Evolutionary conservation across 2,329 filamentous ascomycete genomes (phyloP), one percentile per base, ranked within the genome.

Genomic region (Clarireedia hainanense): DNA sequence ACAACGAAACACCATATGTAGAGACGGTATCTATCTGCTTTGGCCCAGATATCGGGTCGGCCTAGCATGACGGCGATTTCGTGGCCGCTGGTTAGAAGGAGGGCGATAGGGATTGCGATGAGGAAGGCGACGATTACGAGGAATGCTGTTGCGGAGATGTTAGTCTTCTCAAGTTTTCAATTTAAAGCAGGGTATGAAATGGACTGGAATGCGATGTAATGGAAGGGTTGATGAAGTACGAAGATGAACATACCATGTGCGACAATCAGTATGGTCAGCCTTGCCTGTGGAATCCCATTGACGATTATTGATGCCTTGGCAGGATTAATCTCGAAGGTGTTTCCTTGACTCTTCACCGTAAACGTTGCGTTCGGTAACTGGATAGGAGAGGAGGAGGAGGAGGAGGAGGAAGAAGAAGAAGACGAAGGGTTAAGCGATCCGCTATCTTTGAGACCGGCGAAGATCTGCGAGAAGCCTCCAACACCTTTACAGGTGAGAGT

Each of bases 61-160:
- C 45, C 46, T 2, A 54, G 34, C 26, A 54, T 50, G 24, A 27
- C 39, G n/a, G 52, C 52, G 6, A 54, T 54, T 34, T 54, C 52
- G 34, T 54, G 26, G 14, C 52, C 52, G 24, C 36, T 49, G 26
- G 43, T 24, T 20, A 54, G 45, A 17, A 54, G 52, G 26, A 54
- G 52, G 0, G 36, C 36, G 24, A 54, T 20, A 1, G 52, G 52
- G 5, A 54, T 54, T 14, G 45, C 45, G 17, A 50, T 24, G 15
- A 54, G 48, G 20, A 49, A 54, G 36, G 46, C 36, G 45, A 50
- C 9, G 17, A 54, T 42, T 6, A 54, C 7, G 3, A 54, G 45
- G 45, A 54, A 36, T 3, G 45, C 52, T 54, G 2, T 2, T 20
- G 3, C 5, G 14, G 17, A 9, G 20, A 10, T 42, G 40, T 52